phyloP scores from a whole-genome alignment of 345 rosid species.

The Mercurialis annua region DNA sequence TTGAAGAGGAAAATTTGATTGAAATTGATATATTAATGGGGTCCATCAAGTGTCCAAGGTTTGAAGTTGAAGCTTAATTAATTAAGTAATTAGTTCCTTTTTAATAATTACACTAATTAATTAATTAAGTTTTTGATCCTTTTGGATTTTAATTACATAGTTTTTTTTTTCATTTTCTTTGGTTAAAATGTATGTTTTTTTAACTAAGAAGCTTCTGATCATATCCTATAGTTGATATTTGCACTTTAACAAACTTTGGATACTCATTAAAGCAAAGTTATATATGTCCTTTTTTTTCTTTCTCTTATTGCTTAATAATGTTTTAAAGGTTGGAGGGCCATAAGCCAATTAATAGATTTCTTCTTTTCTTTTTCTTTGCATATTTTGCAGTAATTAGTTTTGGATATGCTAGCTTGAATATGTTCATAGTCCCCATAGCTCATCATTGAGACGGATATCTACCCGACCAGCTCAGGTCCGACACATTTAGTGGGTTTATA shows the following conservation, averaged over 20 bases:
- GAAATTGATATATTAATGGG: conserved; percentile 85
- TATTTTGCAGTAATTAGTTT: neutral
- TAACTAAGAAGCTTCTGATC: neutral
- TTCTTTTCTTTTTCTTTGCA: neutral
- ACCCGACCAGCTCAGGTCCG: too few relatives aligned
- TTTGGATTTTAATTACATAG: conserved; percentile 18
- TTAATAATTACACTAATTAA: neutral
- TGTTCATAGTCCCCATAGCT: too few relatives aligned
- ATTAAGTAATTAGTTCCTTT: neutral
- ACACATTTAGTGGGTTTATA: too few relatives aligned
- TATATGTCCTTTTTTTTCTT: conserved; percentile 13
- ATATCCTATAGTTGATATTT: neutral
- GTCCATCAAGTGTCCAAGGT: conserved; percentile 71
- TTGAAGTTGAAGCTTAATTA: conserved; percentile 52
- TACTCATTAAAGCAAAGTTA: conserved; percentile 34
- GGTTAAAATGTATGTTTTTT: neutral
- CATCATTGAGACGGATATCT: too few relatives aligned
- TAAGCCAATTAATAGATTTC: neutral
- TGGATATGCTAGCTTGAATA: too few relatives aligned
- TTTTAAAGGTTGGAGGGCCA: conserved; percentile 8
- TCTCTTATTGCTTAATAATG: conserved; percentile 26
- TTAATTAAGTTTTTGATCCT: conserved; percentile 32
- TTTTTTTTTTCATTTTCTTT: neutral
- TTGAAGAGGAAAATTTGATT: conserved; percentile 76
- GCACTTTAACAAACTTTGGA: conserved; percentile 29